Percentiles rank a stretch among this genome's conserved stretches.
phyloP scores from a whole-genome alignment of 345 rosid species.

The Hypericum perforatum region DNA sequence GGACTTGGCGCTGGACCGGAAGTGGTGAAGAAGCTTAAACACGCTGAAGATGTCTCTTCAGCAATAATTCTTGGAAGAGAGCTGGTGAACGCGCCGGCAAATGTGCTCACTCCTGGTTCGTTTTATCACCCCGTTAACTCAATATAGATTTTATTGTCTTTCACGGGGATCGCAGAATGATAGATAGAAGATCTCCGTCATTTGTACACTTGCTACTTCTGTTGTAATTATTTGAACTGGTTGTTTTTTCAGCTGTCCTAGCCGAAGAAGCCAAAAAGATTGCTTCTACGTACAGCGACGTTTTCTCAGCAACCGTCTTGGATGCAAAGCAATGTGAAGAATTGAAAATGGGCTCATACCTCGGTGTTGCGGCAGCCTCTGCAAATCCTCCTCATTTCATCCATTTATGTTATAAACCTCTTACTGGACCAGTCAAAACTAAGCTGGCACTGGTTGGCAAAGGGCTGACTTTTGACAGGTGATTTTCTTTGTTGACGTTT shows the following conservation, averaged over 20 bases:
- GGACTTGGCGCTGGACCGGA: constrained; percentile 82
- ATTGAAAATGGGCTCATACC: constrained; percentile 89
- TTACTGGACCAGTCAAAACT: constrained; percentile 50
- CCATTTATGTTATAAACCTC: constrained; percentile 75
- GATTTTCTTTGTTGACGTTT: constrained; percentile 1
- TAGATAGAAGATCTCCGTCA: background rate
- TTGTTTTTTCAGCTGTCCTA: constrained; percentile 50
- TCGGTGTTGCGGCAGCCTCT: constrained; percentile 92
- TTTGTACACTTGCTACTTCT: no score
- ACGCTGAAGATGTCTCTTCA: constrained; percentile 67
- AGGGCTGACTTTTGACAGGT: constrained; percentile 97
- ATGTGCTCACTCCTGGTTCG: constrained; percentile 87
- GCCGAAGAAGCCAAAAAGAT: constrained; percentile 76
- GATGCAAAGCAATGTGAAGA: constrained; percentile 63
- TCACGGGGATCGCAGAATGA: background rate
- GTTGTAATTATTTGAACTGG: background rate
- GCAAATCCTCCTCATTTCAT: constrained; percentile 78
- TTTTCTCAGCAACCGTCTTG: constrained; percentile 68
- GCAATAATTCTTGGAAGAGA: constrained; percentile 74
- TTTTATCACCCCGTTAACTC: constrained; percentile 1
- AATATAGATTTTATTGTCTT: background rate
- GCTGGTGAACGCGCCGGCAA: constrained; percentile 88
- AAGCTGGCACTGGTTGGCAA: constrained; percentile 88
- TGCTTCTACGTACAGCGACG: constrained; percentile 63
- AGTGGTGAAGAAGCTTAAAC: constrained; percentile 68